Percentiles rank a stretch among this genome's conserved stretches.
These are phyloP conservation scores for Aspergillus baeticus DNA, from an alignment of 495 filamentous ascomycete species.

Conservation along the genomic window DNA sequence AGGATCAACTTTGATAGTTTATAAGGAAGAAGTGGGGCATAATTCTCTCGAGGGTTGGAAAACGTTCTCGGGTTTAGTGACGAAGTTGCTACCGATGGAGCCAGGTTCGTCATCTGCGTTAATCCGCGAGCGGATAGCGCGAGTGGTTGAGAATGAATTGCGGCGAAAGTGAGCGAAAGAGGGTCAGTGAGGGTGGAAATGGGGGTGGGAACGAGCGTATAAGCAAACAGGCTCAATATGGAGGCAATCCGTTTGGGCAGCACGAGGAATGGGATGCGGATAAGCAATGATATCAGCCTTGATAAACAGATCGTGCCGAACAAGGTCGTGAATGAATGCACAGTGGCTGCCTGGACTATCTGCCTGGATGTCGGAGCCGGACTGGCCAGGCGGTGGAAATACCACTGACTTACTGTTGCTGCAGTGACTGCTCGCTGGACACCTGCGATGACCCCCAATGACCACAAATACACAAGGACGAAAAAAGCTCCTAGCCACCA, in stretches of 20 bases:
- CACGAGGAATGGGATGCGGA: constrained; percentile 82
- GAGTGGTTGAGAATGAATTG: constrained; percentile 87
- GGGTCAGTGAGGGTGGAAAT: constrained; percentile 85
- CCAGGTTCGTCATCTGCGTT: constrained; percentile 72
- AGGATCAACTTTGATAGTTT: constrained; percentile 88
- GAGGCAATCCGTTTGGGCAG: constrained; percentile 72
- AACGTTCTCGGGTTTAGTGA: constrained; percentile 44
- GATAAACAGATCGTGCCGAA: constrained; percentile 91
- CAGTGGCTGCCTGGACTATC: constrained; percentile 77
- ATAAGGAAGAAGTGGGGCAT: constrained; percentile 64
- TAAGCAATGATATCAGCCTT: constrained; percentile 71
- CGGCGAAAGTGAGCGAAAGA: constrained; percentile 85
- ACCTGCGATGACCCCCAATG: constrained; percentile 77
- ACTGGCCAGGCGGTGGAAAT: constrained; percentile 86
- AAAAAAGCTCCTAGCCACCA: constrained; percentile 93
- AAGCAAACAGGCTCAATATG: constrained; percentile 61
- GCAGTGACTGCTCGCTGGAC: constrained; percentile 89
- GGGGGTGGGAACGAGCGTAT: constrained; percentile 78
- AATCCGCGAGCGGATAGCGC: constrained; percentile 71
- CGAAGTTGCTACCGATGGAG: constrained; percentile 57
- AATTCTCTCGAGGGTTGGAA: constrained; percentile 37
- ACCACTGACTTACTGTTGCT: constrained; percentile 97
- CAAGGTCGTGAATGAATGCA: constrained; percentile 78
- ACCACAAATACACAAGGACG: constrained; percentile 93
- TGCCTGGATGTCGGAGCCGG: constrained; percentile 73